Base-by-base conservation (phyloP, 2,329 filamentous ascomycete genomes). In the Cercospora berteroae region DNA sequence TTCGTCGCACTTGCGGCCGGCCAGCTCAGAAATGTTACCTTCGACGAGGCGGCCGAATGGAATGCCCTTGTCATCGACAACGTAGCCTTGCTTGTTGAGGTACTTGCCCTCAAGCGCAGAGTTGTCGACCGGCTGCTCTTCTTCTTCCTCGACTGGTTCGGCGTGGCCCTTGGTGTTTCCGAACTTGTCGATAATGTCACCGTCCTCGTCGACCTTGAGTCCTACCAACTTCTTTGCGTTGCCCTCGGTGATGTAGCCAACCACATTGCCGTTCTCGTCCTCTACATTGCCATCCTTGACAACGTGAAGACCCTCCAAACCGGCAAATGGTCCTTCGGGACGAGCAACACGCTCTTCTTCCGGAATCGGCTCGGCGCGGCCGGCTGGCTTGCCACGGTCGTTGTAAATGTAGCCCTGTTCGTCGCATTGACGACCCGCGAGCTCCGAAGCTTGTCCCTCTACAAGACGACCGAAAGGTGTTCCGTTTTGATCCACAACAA, bases 181-280 rank as follows among this genome's bases (percentile, higher is more conserved):
- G 71, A 84, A 93, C 77, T 88, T 89, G 82, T 95, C 92, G 65
- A 91, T 83, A 33, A 96, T 88, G 66, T 95, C 92, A 42, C 92
- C 92, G 70, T 96, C 92, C 69, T 92, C 89, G 66, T 95, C 92
- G 18, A 95, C 92, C 8, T 83, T 75, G 57, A 91, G 89, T 16
- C 92, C 92, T 42, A 89, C 87, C 0, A 96, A 85, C 61, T 84
- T 82, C 84, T 92, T 93, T 39, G 85, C 78, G 64, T 96, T 90
- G 2, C 92, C 92, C 57, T 88, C 86, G 3, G 86, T 82, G 44
- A 94, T 84, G 50, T 89, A 84, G 23, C 92, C 92, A 58, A 95
- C 90, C 25, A 91, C 84, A 69, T 91, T 88, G 39, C 90, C 91
- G 84, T 96, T 84, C 85, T 89, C 78, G 87, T 97, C 85, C 83